Conservation (phyloP, 306 rosid species). For the Gillenia trifoliata region DNA sequence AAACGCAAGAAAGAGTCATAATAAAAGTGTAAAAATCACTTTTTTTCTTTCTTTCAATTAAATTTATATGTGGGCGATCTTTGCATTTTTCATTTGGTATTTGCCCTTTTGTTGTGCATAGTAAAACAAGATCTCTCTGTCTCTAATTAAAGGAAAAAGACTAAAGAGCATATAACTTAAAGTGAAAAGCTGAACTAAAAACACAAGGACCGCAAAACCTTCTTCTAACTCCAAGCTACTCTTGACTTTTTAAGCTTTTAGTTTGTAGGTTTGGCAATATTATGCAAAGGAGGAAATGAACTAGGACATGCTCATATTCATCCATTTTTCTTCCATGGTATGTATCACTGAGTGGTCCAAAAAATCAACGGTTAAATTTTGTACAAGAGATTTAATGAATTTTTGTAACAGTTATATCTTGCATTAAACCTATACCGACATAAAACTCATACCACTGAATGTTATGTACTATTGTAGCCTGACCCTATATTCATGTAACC, state of each 20-base stretch:
- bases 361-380: no score
- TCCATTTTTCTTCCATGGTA: not conserved
- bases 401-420: no score
- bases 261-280: not conserved
- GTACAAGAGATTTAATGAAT: not conserved
- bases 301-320: not conserved
- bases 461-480: not conserved
- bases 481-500: no score
- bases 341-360: not conserved
- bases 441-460: no score
- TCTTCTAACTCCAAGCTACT: not conserved
- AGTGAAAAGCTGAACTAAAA: constrained; percentile 3
- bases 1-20: not conserved
- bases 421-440: no score
- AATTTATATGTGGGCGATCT: not conserved
- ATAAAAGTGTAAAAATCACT: not conserved
- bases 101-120: not conserved
- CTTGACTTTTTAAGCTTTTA: not conserved
- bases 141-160: not conserved
- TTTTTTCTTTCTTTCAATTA: not conserved
- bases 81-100: not conserved
- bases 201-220: not conserved
- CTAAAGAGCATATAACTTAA: constrained; percentile 12
- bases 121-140: not conserved
- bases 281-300: not conserved